Conservation (phyloP, 1,284 basidiomycete species). For the Microbotryum scabiosae region DNA sequence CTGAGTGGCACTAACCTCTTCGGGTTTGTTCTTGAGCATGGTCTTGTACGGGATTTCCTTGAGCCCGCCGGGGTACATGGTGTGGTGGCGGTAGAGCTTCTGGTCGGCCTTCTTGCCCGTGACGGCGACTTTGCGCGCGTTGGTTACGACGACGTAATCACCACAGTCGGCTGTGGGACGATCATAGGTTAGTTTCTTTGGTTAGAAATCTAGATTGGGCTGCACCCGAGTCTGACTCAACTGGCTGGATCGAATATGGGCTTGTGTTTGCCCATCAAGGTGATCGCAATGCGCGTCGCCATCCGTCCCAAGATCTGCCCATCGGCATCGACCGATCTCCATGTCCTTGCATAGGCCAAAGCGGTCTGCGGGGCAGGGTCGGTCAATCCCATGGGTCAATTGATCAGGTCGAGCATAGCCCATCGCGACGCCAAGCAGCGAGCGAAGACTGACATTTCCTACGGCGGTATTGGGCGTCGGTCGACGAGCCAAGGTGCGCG, state of each 20-base stretch:
- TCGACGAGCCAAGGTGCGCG: background rate
- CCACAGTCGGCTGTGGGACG: slow-evolving; percentile 69
- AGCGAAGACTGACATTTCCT: slow-evolving; percentile 32
- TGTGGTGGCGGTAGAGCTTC: slow-evolving; percentile 78
- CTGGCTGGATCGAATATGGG: slow-evolving; percentile 89
- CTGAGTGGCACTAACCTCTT: slow-evolving; percentile 59
- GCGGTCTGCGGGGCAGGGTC: slow-evolving; percentile 57
- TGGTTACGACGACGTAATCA: slow-evolving; percentile 95
- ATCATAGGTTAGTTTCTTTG: background rate
- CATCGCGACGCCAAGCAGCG: background rate
- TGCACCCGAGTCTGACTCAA: slow-evolving; percentile 36
- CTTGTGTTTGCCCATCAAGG: slow-evolving; percentile 99
- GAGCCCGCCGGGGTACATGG: slow-evolving; percentile 87
- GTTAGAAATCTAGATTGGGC: background rate
- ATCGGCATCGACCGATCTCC: slow-evolving; percentile 90
- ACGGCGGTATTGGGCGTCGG: slow-evolving; percentile 22
- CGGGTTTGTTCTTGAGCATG: slow-evolving; percentile 76
- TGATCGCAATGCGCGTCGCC: slow-evolving; percentile 84
- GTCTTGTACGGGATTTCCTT: slow-evolving; percentile 77
- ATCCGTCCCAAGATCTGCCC: slow-evolving; percentile 86
- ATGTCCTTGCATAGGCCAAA: slow-evolving; percentile 82
- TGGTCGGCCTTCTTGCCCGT: slow-evolving; percentile 86
- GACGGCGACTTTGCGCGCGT: slow-evolving; percentile 73
- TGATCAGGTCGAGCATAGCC: background rate
- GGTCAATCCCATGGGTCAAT: too few species aligned